Evolutionary conservation across 306 rosid genomes (phyloP), one percentile per base, ranked within the genome.

Genomic region (Delonix regia): DNA sequence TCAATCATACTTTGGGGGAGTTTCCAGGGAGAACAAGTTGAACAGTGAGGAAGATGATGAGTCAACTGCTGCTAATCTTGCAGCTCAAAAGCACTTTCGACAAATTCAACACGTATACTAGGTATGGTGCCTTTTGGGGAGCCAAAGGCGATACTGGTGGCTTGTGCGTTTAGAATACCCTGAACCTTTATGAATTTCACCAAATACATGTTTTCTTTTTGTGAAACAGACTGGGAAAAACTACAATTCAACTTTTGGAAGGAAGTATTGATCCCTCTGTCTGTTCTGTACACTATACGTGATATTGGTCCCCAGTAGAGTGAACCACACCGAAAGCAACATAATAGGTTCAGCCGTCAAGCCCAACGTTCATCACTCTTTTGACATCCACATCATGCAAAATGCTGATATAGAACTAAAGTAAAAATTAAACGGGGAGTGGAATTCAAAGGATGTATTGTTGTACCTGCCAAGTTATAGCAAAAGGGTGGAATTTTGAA

Each of bases 41-140:
- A 48, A 75, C 57, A 4, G 15, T 41, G 8, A 30, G 51, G 41
- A 24, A 36, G 12, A 52, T 22, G 74, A 76, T 52, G 33, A 7
- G 14, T 22, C 80, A 64, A 36, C 42, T 51, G 55, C 66, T 15
- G 53, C 53, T 49, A 76, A 51, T 52, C 44, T 24, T 51, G 74
- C 74, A 64, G 65, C 74, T n/a, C 66, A 76, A 44, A 52, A 65
- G 66, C 66, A 65, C 53, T 76, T 76, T 65, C 39, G 41, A 65
- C 74, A 76, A 65, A 65, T 56, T 65, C 66, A 76, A 24, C 51
- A 45, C 6, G 14, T 2, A 45, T 45, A 13, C 14, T 45, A 45
- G n/a, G 51, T 45, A 3, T 13, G 51, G n/a, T 38, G 0, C 8
- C 16, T 16, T 49, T 34, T 21, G 19, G n/a, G 3, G 5, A 0